Percentiles rank a stretch among this genome's conserved stretches.
These are phyloP conservation scores for Rhynchosporium graminicola DNA, from an alignment of 2,329 filamentous ascomycete genomes.

Conservation along the genomic window DNA sequence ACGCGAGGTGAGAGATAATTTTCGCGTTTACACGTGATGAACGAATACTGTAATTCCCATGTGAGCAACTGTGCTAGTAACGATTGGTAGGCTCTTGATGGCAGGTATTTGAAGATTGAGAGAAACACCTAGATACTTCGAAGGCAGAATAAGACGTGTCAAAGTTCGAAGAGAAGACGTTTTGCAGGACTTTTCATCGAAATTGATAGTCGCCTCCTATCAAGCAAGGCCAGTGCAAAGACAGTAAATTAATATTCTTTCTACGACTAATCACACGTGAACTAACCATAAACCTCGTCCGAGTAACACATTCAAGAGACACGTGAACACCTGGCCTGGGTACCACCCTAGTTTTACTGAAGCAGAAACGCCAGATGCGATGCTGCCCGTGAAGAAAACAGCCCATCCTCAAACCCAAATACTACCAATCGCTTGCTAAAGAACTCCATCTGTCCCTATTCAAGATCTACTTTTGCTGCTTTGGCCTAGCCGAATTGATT, in stretches of 20 bases:
- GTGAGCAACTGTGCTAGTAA: neutral
- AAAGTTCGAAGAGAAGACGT: no score
- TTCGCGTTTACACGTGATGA: slow-evolving; percentile 12
- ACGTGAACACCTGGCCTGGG: slow-evolving; percentile 24
- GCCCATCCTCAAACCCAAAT: slow-evolving; percentile 18
- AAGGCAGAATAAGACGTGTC: neutral
- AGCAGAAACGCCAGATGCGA: slow-evolving; percentile 36
- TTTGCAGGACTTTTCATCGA: no score
- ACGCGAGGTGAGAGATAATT: neutral
- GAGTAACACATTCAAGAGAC: slow-evolving; percentile 7
- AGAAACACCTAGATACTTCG: neutral
- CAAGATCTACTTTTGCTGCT: neutral
- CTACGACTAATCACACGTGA: slow-evolving; percentile 28
- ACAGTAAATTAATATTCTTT: slow-evolving; percentile 11
- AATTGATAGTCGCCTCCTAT: neutral
- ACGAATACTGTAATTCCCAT: neutral
- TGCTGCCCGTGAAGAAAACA: slow-evolving; percentile 26
- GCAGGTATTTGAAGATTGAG: neutral
- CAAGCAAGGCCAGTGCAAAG: neutral
- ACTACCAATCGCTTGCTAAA: slow-evolving; percentile 9
- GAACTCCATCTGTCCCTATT: neutral
- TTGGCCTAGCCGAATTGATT: neutral
- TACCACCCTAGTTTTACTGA: slow-evolving; percentile 17
- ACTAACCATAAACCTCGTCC: slow-evolving; percentile 4
- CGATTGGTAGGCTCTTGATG: neutral